Evolutionary conservation across 2,329 filamentous ascomycete genomes (phyloP).

Genomic region (Chaetomiaceae sp.): DNA sequence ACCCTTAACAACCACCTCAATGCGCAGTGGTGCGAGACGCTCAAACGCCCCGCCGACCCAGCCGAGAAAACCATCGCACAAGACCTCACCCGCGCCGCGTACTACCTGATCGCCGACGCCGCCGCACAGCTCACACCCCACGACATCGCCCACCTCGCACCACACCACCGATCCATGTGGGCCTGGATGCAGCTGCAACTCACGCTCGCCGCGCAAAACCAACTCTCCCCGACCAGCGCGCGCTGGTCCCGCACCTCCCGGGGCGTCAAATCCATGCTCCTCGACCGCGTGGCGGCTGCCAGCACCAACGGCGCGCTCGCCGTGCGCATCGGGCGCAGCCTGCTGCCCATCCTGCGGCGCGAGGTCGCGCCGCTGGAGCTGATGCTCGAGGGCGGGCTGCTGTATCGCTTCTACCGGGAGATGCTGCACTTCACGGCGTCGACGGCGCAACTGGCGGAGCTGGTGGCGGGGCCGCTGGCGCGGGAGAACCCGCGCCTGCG

Average conservation of each 20-base stretch:
- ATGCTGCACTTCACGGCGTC: conserved; percentile 15
- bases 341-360: conserved; percentile 30
- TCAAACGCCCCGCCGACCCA: background rate
- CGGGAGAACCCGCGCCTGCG: conserved; percentile 12
- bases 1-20: background rate
- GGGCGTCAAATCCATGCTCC: background rate
- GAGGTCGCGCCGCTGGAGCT: conserved; percentile 30
- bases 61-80: background rate
- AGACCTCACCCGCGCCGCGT: conserved; percentile 1
- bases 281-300: conserved; percentile 17
- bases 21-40: background rate
- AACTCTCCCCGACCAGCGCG: background rate
- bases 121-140: background rate
- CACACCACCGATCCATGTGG: conserved; percentile 4
- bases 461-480: background rate
- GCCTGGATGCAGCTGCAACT: conserved; percentile 11
- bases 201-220: background rate
- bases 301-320: conserved; percentile 28
- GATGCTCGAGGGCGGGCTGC: conserved; percentile 29
- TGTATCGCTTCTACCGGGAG: conserved; percentile 30
- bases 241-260: conserved; percentile 1
- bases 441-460: conserved; percentile 16
- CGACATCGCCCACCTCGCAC: conserved; percentile 1
- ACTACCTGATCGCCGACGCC: conserved; percentile 6
- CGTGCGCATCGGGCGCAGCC: conserved; percentile 25